Base-by-base conservation (phyloP, 2,329 filamentous ascomycete species). In the Fusarium nodosum region DNA sequence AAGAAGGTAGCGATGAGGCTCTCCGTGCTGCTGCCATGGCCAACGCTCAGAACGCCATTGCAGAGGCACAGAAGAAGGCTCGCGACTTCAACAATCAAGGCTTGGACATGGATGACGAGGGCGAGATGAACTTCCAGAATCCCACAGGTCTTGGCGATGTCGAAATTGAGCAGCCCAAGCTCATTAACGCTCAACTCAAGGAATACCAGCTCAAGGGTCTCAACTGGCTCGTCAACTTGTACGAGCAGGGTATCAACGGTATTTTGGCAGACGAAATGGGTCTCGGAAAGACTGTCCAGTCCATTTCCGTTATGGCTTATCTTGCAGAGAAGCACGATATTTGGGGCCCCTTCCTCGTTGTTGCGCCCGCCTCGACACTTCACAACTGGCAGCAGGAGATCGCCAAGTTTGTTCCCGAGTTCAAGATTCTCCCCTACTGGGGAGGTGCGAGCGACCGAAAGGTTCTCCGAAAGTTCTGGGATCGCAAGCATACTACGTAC, bases 371-470 rank as follows among this genome's bases (percentile, higher is more conserved):
- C 1, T 97, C 94, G 1, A 99, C 96, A 2, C 84, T 99, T 61
- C 95, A 99, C 89, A 99, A 99, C 78, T 99, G 96, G 96, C 94
- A 99, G 80, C 96, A 99, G 79, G 96, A 99, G 83, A 97, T 99
- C 70, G 88, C 93, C 65, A 94, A 89, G 78, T 99, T 99, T 78
- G 94, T 99, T 3, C 96, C 96, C 1, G 89, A 93, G 60, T 90
- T 99, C 79, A 98, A 98, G 81, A 94, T 97, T 31, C 84, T 99
- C 36, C 96, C 96, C 4, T 99, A 99, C 83, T 99, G 96, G 96
- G 96, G 96, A 72, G 96, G 91, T 59, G 94, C 94, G 15, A 93
- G 91, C 66, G 96, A 99, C 77, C 90, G 96, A 74, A 99, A 99
- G 80, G 92, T 98, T 50, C 86, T 99, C 60, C 93, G 96, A 60